Evolutionary conservation across 352 stramenopile genomes (phyloP), one percentile per base, ranked within the genome.

Genomic region (Elongisporangium prolatum): DNA sequence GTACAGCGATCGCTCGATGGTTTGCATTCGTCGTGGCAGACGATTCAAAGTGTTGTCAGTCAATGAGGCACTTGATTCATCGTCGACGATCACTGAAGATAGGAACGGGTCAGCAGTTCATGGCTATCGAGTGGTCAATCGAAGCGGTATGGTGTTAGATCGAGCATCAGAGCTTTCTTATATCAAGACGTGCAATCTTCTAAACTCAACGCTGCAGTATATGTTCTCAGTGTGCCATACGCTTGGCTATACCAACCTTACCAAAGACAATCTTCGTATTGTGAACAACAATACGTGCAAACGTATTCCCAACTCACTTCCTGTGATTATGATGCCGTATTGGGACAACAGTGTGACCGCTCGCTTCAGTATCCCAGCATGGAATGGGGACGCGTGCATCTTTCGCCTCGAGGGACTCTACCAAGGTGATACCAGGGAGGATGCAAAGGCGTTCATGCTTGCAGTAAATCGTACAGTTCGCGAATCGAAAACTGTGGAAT

Each of bases 251-350:
- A 44, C 34, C 10, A 40, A 50, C 18, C 3, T 37, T 2, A 24
- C 48, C 8, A 24, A 14, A 6, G 25, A 54, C 48, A 37, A 21
- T 28, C 13, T 60, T 3, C 47, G 38, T 5, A 48, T 71, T 18
- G 53, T 52, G 50, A 52, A 74, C 25, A 65, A 54, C 59, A 67
- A 67, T 2, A 61, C 60, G 24, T 13, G 70, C 21, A 57, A 67
- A 8, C 10, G 56, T 1, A 50, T 85, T 11, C 22, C 57, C 0
- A 37, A 71, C 51, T 66, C 72, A 17, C 50, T 82, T 10, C 75
- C 75, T 2, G 55, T 85, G 52, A 48, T 82, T 3, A 67, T 74
- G 11, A 54, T 84, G 47, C 74, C 76, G 10, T 78, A 60, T 54
- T 71, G 52, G 56, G 76, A 84, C 34, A 78, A 82, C 48, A 44